Evolutionary conservation across 768 basidiomycete species (phyloP).

Genomic region (Mycena capillaripes): DNA sequence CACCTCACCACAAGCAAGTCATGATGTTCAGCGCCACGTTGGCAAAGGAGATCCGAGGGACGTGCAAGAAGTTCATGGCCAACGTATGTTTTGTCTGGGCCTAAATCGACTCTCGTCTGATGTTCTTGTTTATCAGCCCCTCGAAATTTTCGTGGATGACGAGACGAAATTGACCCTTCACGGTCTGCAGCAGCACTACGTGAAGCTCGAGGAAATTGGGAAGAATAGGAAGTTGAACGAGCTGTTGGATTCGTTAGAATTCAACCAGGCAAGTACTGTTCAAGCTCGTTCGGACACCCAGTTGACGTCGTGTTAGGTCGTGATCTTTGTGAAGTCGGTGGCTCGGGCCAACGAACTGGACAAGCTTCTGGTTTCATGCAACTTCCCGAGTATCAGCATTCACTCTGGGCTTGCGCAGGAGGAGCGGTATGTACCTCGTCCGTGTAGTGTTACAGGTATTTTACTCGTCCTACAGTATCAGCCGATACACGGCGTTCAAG

Average conservation of each 20-base stretch:
- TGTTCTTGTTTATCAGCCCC: conserved; percentile 71
- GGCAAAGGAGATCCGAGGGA: conserved; percentile 95
- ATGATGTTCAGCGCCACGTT: conserved; percentile 99
- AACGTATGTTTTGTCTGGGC: conserved; percentile 72
- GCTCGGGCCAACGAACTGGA: conserved; percentile 97
- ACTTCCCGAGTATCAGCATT: conserved; percentile 98
- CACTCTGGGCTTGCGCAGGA: conserved; percentile 96
- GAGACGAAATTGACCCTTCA: conserved; percentile 99
- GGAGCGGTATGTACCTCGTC: conserved; percentile 80
- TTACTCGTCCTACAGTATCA: conserved; percentile 69
- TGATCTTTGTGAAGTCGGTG: conserved; percentile 99
- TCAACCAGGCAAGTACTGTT: conserved; percentile 84
- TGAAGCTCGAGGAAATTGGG: conserved; percentile 93
- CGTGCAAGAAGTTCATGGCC: conserved; percentile 99
- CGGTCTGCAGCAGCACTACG: conserved; percentile 98
- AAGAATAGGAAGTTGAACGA: conserved; percentile 99
- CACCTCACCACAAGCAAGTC: conserved; percentile 99
- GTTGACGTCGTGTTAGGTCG: conserved; percentile 75
- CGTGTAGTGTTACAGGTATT: background rate
- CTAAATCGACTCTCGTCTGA: conserved; percentile 8
- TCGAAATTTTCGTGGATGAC: conserved; percentile 99
- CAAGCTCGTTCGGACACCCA: background rate
- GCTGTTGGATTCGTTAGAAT: conserved; percentile 94
- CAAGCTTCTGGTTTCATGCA: conserved; percentile 95
- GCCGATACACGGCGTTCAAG: conserved; percentile 97